A percentile compares a stretch with the other conserved stretches of the same genome.
Conservation (phyloP, 345 rosid species). For the Viola odorata region DNA sequence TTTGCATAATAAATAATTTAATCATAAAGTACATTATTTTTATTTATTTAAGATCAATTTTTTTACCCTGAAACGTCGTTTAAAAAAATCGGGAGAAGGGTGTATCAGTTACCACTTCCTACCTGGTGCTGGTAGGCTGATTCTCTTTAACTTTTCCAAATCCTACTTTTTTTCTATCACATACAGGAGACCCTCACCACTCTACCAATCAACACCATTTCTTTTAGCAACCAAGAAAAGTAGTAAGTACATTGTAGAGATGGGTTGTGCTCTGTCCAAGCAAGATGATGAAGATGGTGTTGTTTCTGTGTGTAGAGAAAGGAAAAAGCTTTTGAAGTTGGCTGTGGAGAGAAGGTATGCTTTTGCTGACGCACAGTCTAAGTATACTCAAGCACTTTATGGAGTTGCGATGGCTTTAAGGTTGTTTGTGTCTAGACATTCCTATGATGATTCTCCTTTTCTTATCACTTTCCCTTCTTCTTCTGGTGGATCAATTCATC, state of each 20-base stretch:
- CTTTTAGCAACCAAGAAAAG: neutral
- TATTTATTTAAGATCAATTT: no score
- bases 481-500: neutral
- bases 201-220: neutral
- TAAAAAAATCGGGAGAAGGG: no score
- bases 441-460: constrained; percentile 33
- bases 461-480: constrained; percentile 28
- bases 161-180: neutral
- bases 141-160: constrained; percentile 20
- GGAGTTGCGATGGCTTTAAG: constrained; percentile 36
- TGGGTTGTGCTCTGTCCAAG: constrained; percentile 36
- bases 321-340: constrained; percentile 29
- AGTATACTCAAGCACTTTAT: constrained; percentile 36
- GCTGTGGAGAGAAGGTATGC: constrained; percentile 33
- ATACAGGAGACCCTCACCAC: neutral
- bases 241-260: constrained; percentile 2
- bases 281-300: constrained; percentile 28
- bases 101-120: constrained; percentile 6
- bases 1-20: no score
- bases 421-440: constrained; percentile 33
- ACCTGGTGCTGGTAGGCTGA: constrained; percentile 3
- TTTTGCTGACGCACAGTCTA: constrained; percentile 37
- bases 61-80: no score
- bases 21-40: no score
- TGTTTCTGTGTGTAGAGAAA: constrained; percentile 32